Base-by-base conservation (phyloP, 176 grass and related monocot species). In the Oryza officinalis region DNA sequence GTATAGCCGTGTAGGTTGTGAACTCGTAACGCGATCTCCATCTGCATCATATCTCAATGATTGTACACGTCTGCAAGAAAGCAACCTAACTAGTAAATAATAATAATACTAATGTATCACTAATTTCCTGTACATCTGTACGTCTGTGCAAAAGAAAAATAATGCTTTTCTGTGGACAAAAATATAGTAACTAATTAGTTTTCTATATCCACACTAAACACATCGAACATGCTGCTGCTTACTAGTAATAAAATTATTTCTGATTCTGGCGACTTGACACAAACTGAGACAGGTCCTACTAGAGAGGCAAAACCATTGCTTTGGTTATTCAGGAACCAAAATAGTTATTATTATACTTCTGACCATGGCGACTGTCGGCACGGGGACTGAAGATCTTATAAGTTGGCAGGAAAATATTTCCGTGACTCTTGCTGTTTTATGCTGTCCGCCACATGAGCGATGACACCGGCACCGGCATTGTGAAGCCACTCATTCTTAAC, bases 401-500 rank as follows among this genome's bases (percentile, higher is more conserved):
- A 43, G 80, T 88, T 92, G 46, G 95, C 23, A 22, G 59, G 72
- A 70, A 91, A 67, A 72, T 35, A 70, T 76, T 88, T 52, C 6
- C 44, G 75, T 75, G 77, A 90, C 63, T 92, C 86, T 14, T 95
- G 90, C 67, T 92, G 90, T 69, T 86, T 94, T 79, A 97, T 45
- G 63, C 54, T 91, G 65, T 94, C 88, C 0, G 81, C 86, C 4
- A 94, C 86, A 43, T 97, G 94, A 57, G 90, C 79, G 72, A 94
- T 92, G 26, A 97, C 86, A 1, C 90, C 88, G 4, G 94, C 92
- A 31, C 94, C 94, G 8, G 90, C 94, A 20, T 87, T 89, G 69
- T 94, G 86, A 47, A 94, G 61, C 94, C 92, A 97, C 65, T 92
- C 86, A 35, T 69, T 85, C 84, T 94, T 94, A 5, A 97, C 94